Percentiles rank a stretch among this genome's conserved stretches.
Conservation (phyloP, 768 basidiomycete species). For the Termitomyces sp. region DNA sequence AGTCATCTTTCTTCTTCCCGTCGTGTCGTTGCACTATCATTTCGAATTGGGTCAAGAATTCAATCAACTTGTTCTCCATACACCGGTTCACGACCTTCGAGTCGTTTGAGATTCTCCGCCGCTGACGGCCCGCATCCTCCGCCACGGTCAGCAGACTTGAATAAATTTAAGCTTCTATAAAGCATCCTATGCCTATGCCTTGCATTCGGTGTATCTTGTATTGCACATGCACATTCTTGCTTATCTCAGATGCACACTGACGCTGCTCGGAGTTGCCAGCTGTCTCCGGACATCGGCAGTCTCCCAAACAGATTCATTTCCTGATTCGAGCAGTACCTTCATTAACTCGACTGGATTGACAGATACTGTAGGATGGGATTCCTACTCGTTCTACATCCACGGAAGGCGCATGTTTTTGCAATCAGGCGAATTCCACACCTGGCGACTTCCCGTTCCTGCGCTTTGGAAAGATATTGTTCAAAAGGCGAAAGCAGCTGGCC, state of each 20-base stretch:
- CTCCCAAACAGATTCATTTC: not conserved
- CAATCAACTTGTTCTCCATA: not conserved
- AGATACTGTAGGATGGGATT: conserved; percentile 11
- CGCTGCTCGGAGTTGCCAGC: not conserved
- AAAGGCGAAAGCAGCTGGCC: conserved; percentile 13
- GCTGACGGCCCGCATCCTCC: conserved; percentile 4
- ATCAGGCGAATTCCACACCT: conserved; percentile 15
- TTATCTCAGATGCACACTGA: not conserved
- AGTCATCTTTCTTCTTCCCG: not conserved
- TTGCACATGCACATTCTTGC: not conserved
- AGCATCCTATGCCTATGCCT: not conserved
- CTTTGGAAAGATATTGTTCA: conserved; percentile 14
- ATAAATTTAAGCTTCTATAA: not conserved
- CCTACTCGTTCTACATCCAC: conserved; percentile 13
- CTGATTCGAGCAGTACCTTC: not conserved
- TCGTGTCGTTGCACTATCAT: not conserved
- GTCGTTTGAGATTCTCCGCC: not conserved
- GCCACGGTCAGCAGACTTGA: conserved; percentile 9
- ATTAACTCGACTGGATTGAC: conserved; percentile 12
- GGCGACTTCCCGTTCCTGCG: conserved; percentile 12
- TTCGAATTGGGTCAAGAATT: not conserved
- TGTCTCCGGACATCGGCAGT: not conserved
- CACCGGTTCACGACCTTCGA: not conserved
- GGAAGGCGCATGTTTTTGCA: conserved; percentile 13
- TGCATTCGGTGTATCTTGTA: not conserved